Conservation (phyloP, 257 asterid species). For the Solanum clarkiae region DNA sequence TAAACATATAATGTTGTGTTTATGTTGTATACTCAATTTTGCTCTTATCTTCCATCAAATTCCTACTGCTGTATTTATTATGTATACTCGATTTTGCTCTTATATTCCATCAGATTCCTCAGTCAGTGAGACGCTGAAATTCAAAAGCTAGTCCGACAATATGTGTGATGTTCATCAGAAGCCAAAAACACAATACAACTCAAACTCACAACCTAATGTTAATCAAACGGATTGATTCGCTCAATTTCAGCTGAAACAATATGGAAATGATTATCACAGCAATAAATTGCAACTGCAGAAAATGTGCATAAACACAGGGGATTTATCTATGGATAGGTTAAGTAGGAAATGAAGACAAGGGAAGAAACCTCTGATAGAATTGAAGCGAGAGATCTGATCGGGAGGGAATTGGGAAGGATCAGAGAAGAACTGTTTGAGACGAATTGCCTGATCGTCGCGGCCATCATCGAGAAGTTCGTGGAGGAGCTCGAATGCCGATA, state of each 20-base stretch:
- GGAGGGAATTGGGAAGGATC: constrained; percentile 76
- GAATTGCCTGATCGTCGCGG: constrained; percentile 84
- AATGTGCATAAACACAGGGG: background rate
- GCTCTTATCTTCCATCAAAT: background rate
- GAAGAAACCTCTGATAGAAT: constrained; percentile 60
- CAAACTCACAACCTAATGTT: background rate
- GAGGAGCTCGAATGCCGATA: constrained; percentile 94
- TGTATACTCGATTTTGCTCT: background rate
- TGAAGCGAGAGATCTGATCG: constrained; percentile 83
- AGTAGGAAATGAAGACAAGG: background rate
- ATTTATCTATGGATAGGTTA: background rate
- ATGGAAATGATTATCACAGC: background rate
- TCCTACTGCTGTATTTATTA: background rate
- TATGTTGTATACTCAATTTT: background rate
- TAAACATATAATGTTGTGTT: background rate
- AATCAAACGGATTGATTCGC: background rate
- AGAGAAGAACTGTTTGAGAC: constrained; percentile 79
- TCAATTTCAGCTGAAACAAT: background rate
- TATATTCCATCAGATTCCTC: background rate
- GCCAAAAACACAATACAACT: background rate
- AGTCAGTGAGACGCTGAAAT: background rate
- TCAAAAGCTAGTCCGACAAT: background rate
- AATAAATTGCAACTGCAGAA: background rate
- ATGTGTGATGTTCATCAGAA: background rate
- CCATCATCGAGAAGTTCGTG: constrained; percentile 95